Conservation (phyloP, 2,329 filamentous ascomycete genomes). For the Penicillium sp. region DNA sequence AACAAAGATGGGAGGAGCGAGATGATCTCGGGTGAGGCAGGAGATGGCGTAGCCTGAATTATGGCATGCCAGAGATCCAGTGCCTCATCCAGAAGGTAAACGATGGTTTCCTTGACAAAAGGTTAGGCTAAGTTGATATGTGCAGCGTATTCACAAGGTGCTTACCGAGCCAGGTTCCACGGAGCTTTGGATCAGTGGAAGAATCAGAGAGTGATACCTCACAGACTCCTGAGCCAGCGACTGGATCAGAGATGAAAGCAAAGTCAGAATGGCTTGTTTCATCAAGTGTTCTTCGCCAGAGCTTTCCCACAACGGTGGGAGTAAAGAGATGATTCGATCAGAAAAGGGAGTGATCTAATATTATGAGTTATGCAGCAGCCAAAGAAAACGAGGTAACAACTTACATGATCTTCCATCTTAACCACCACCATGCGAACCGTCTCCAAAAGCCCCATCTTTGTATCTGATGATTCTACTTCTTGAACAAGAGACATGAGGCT, state of each 20-base stretch:
- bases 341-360: constrained; percentile 61
- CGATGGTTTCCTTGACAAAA: constrained; percentile 54
- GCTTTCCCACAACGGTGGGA: constrained; percentile 80
- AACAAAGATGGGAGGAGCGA: constrained; percentile 62
- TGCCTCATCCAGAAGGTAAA: constrained; percentile 88
- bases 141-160: neutral
- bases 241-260: constrained; percentile 79
- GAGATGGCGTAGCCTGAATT: constrained; percentile 62
- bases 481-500: constrained; percentile 74
- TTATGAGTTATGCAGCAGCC: neutral
- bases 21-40: constrained; percentile 60
- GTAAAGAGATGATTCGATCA: constrained; percentile 74
- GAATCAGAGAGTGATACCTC: constrained; percentile 73
- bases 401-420: constrained; percentile 71
- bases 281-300: constrained; percentile 86
- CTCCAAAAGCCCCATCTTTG: constrained; percentile 84
- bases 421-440: constrained; percentile 79
- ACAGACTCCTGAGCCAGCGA: constrained; percentile 77
- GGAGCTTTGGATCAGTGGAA: constrained; percentile 78
- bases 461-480: constrained; percentile 78
- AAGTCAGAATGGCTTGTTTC: constrained; percentile 87
- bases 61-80: constrained; percentile 85
- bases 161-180: constrained; percentile 70
- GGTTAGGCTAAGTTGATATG: neutral
- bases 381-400: neutral